Conservation (phyloP, 805 yeast genomes). For the Saccharomycopsis fodiens region DNA sequence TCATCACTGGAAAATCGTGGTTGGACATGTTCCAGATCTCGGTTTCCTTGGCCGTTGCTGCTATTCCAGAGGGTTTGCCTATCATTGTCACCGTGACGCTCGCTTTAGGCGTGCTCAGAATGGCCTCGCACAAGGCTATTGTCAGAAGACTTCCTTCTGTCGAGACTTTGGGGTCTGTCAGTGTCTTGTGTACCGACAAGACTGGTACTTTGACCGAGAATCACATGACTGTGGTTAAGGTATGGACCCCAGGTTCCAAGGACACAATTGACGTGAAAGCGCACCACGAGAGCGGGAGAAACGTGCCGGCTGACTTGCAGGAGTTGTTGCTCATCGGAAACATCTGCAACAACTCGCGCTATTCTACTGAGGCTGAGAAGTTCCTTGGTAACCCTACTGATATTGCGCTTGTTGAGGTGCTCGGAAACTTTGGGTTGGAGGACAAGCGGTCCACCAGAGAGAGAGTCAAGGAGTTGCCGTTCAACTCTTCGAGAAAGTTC, state of each 20-base stretch:
- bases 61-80: constrained; percentile 98
- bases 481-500: constrained; percentile 75
- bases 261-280: constrained; percentile 3
- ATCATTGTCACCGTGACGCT: constrained; percentile 96
- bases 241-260: constrained; percentile 30
- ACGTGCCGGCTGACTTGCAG: constrained; percentile 36
- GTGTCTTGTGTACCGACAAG: constrained; percentile 87
- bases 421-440: constrained; percentile 60
- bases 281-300: neutral
- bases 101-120: constrained; percentile 91
- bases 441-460: constrained; percentile 58
- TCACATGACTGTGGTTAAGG: constrained; percentile 80
- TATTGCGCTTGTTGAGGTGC: constrained; percentile 75
- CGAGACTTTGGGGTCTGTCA: constrained; percentile 90
- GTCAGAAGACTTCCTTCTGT: constrained; percentile 92
- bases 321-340: constrained; percentile 58
- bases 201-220: constrained; percentile 88
- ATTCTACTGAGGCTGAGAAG: constrained; percentile 58
- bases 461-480: constrained; percentile 71
- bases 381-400: constrained; percentile 92
- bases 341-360: constrained; percentile 69
- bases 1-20: constrained; percentile 90
- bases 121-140: constrained; percentile 93
- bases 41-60: constrained; percentile 97
- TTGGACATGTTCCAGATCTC: constrained; percentile 97